Evolutionary conservation across 345 rosid genomes (phyloP), one percentile per base, ranked within the genome.

Genomic region (Populus alba): DNA sequence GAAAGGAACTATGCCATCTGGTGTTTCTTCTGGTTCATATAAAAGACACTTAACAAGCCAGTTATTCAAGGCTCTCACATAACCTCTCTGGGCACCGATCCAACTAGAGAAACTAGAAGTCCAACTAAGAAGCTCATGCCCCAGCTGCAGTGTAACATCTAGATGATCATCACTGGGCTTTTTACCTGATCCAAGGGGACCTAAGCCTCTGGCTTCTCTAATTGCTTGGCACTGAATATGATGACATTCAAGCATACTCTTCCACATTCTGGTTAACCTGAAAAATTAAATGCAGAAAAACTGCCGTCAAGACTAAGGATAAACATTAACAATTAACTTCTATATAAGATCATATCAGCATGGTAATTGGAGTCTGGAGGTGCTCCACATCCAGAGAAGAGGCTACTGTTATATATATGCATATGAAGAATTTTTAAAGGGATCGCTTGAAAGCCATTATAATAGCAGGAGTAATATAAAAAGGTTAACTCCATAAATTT

Each of bases 221-320:
- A 97, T 85, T 47, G 90, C 94, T 72, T 79, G 90, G 77, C 90
- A 91, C 83, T 94, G 99, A 83, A 27, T 85, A 23, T 77, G 94
- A 82, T 97, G 98, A 77, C 99, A 97, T 53, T 91, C 96, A 22
- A 91, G 95, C 97, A 97, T 92, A 8, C 83, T 67, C 85, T 81
- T 97, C 99, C 99, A 97, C 99, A 97, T 97, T 88, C 91, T 89
- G 33, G 85, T 88, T 74, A 97, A 86, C 88, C 99, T 97, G 86
- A 68, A 78, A 77, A 43, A 4, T 70, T 43, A 79, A 81, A 55
- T 27, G 74, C 76, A 45, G 29, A 74, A 31, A 68, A 81, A 76
- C 27, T 25, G 63, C 51, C 65, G 72, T 70, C 70, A 77, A 61
- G 73, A 74, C 63, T 53, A 67, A 31, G 35, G 39, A 45, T 27